A percentile compares a stretch with the other conserved stretches of the same genome.
These are phyloP conservation scores for Tuber magnatum DNA, from an alignment of 495 filamentous ascomycete species.

Conservation along the genomic window DNA sequence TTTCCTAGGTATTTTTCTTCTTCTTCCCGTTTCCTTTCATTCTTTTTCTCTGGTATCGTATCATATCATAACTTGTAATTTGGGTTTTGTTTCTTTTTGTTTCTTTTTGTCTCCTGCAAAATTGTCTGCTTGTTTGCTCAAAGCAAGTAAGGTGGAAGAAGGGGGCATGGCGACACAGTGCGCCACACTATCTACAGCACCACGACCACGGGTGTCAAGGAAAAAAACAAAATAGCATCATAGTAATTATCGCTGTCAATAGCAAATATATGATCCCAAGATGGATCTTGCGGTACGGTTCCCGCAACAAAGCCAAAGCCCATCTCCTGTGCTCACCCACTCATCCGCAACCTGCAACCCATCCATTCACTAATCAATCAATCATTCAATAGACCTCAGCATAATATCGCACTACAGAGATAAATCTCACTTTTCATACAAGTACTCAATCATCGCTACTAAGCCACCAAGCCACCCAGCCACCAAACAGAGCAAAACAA, in stretches of 20 bases:
- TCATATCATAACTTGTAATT: background rate
- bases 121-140: background rate
- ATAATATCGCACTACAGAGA: background rate
- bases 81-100: background rate
- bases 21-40: background rate
- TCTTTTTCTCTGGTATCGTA: background rate
- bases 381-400: background rate
- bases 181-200: too few species aligned
- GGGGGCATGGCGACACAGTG: background rate
- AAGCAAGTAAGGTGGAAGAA: background rate
- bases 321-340: background rate
- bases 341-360: background rate
- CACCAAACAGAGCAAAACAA: background rate
- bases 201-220: background rate
- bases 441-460: background rate
- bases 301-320: background rate
- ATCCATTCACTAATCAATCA: background rate
- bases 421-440: background rate
- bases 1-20: background rate
- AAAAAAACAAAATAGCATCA: background rate
- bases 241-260: background rate
- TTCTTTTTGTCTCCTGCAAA: background rate
- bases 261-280: background rate
- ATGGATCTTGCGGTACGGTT: background rate
- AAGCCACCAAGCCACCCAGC: background rate